These are phyloP conservation scores for Aspergillus intermedius DNA, from an alignment of 2,329 filamentous ascomycete genomes.

Conservation along the genomic window DNA sequence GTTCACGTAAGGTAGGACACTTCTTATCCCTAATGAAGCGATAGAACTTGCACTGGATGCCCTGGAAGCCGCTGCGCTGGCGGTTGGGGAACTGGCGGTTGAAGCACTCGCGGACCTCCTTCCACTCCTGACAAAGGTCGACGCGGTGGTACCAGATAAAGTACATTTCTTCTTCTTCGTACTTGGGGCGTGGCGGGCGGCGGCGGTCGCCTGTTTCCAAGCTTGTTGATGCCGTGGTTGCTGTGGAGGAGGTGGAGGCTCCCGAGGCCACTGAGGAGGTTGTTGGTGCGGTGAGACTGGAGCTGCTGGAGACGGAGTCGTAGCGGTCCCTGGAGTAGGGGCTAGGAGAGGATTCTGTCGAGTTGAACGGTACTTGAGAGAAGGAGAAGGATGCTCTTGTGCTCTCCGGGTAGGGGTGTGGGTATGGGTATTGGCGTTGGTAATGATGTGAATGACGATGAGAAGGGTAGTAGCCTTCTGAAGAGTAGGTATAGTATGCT, in stretches of 20 bases:
- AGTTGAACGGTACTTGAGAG: constrained; percentile 20
- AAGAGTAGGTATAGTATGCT: constrained; percentile 23
- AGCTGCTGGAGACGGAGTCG: constrained; percentile 36
- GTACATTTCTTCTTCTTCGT: constrained; percentile 42
- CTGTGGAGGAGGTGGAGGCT: not conserved
- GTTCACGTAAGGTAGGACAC: constrained; percentile 39
- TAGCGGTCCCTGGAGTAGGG: constrained; percentile 35
- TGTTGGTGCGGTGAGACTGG: constrained; percentile 14
- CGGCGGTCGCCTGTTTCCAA: constrained; percentile 28
- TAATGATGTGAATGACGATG: constrained; percentile 23
- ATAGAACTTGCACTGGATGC: constrained; percentile 47
- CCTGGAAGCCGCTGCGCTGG: constrained; percentile 37
- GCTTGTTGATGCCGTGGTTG: not conserved
- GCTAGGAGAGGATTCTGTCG: constrained; percentile 29
- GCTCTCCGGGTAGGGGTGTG: constrained; percentile 13
- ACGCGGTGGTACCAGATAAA: constrained; percentile 47
- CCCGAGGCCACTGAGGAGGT: not conserved
- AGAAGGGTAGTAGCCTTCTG: constrained; percentile 23
- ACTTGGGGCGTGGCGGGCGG: constrained; percentile 40
- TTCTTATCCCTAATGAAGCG: constrained; percentile 42
- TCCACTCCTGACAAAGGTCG: constrained; percentile 42
- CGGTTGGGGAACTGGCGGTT: constrained; percentile 38
- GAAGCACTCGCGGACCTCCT: constrained; percentile 39
- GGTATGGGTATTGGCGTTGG: constrained; percentile 14
- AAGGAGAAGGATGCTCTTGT: constrained; percentile 2